Percentiles rank a stretch among this genome's conserved stretches.
Evolutionary conservation across 108 stramenopile genomes (phyloP).

Genomic region (Pseudonitzschia pungens): DNA sequence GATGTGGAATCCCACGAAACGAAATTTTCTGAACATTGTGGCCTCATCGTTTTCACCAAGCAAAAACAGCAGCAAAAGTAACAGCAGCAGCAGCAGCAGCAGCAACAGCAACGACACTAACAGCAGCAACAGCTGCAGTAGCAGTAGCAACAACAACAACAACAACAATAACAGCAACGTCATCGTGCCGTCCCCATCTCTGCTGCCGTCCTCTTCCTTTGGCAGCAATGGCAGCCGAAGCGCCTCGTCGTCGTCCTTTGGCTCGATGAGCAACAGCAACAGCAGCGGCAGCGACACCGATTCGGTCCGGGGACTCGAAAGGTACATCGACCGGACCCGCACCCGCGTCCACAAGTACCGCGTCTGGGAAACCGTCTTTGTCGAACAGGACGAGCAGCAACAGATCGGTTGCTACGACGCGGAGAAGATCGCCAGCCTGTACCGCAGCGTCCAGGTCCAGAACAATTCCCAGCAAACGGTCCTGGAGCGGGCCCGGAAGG

Average conservation of each 20-base stretch:
- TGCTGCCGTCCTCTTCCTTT: background rate
- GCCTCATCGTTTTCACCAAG: background rate
- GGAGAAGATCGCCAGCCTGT: constrained; percentile 26
- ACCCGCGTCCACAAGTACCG: constrained; percentile 8
- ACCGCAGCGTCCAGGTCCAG: background rate
- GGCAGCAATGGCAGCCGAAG: background rate
- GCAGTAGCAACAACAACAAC: background rate
- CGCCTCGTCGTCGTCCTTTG: background rate
- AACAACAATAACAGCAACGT: background rate
- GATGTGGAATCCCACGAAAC: background rate
- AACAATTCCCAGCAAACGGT: constrained; percentile 1
- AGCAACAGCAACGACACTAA: background rate
- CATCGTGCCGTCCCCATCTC: background rate
- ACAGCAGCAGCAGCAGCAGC: background rate
- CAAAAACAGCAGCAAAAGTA: background rate
- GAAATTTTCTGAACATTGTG: background rate
- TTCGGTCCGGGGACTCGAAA: constrained; percentile 36
- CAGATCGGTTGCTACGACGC: constrained; percentile 23
- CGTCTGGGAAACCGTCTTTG: constrained; percentile 33
- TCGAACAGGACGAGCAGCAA: constrained; percentile 41
- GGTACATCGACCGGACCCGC: constrained; percentile 25
- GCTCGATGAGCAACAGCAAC: background rate
- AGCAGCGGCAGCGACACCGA: constrained; percentile 18
- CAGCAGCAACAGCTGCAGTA: background rate
- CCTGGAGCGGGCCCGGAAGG: constrained; percentile 7